Percentiles rank a stretch among this genome's conserved stretches.
These are phyloP conservation scores for Lachancea lanzarotensis DNA, from an alignment of 805 yeast genomes.

Conservation along the genomic window DNA sequence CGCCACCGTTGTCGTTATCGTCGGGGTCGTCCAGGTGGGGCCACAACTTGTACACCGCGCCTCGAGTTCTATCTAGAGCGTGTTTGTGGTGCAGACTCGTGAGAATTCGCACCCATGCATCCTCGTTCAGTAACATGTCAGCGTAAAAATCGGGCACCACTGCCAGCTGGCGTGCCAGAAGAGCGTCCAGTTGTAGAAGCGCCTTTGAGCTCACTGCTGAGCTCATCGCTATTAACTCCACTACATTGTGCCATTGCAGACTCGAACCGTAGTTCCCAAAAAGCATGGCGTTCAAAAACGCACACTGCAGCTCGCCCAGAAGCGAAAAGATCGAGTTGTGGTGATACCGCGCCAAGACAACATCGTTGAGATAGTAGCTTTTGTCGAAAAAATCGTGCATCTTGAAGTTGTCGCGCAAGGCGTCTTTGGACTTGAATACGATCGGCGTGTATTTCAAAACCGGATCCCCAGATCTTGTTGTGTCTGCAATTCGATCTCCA, in stretches of 20 bases:
- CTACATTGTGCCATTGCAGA: slow-evolving; percentile 54
- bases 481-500: not conserved
- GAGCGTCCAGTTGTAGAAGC: slow-evolving; percentile 13
- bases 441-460: slow-evolving; percentile 20
- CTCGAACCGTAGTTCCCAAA: slow-evolving; percentile 60
- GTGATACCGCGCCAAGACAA: slow-evolving; percentile 30
- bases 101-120: slow-evolving; percentile 18
- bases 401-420: slow-evolving; percentile 32
- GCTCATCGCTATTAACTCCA: slow-evolving; percentile 34
- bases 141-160: slow-evolving; percentile 23
- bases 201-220: slow-evolving; percentile 9
- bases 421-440: slow-evolving; percentile 26
- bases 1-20: not conserved
- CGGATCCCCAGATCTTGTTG: not conserved
- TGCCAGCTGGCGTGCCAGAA: slow-evolving; percentile 17
- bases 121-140: slow-evolving; percentile 18
- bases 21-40: not conserved
- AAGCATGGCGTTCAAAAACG: slow-evolving; percentile 42
- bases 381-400: slow-evolving; percentile 54
- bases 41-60: not conserved
- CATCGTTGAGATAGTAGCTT: slow-evolving; percentile 47
- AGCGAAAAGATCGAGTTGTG: slow-evolving; percentile 24
- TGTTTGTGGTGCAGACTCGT: slow-evolving; percentile 13
- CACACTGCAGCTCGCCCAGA: slow-evolving; percentile 49
- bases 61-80: not conserved